Evolutionary conservation across 106 monocot genomes (phyloP), one percentile per base, ranked within the genome.

Genomic region (Platanthera zijinensis): DNA sequence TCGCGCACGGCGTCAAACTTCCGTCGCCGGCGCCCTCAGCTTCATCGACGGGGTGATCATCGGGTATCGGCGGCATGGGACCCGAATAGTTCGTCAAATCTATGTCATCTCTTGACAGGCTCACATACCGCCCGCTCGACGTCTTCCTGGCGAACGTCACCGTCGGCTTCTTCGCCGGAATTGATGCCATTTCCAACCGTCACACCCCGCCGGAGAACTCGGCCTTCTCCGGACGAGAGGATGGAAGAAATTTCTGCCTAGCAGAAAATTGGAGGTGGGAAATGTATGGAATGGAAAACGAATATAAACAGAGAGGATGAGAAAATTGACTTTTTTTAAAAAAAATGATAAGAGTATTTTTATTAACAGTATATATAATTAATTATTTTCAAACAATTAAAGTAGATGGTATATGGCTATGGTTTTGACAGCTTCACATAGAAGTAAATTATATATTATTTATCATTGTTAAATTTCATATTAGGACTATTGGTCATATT

Each of bases 131-230:
- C 3, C 95, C 92, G 83, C 95, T 95, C 10, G 95, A 95, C 63
- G 95, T 95, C 61, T 87, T 71, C 67, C 92, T 78, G 2, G 92
- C 92, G 62, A 95, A 95, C 71, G 91, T 95, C 74, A 95, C 95
- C 13, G 91, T 75, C 46, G 81, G 76, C 57, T 86, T 77, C 47
- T 72, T 83, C 28, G 72, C 49, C 50, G 77, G 69, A n/a, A 22
- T 50, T 4, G 82, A 77, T 76, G 85, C 78, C 85, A 86, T 86
- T 50, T 17, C 25, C 57, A 12, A n/a, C 28, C 15, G 22, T 8
- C 15, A 12, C 50, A 12, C 12, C 50, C 19, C 48, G 17, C 28
- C 48, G 30, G 18, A 28, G 74, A 54, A 54, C 11, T 56, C 53
- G 0, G 5, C 13, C 9, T 54, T 47, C 18, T 59, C 25, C 4